phyloP scores from a whole-genome alignment of 2,329 filamentous ascomycete genomes.

The Ceratocystis colombiana region DNA sequence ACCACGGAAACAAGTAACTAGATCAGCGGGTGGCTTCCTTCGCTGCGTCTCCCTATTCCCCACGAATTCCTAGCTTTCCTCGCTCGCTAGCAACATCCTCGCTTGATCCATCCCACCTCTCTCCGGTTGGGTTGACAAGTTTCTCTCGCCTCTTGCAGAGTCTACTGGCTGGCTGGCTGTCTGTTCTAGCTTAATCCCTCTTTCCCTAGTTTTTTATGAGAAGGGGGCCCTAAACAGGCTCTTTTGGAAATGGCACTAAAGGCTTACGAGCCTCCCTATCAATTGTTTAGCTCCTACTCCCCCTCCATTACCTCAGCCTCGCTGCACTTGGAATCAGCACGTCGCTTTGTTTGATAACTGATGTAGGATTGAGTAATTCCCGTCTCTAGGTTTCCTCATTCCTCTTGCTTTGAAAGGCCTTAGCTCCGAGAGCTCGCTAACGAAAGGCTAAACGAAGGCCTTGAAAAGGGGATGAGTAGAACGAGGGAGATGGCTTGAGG shows the following conservation, averaged over 20 bases:
- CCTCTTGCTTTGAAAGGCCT: not conserved
- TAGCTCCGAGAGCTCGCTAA: not conserved
- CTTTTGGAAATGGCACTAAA: not conserved
- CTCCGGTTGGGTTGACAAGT: too few species aligned
- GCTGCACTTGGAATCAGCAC: not conserved
- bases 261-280: slow-evolving; percentile 7
- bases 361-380: not conserved
- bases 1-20: too few species aligned
- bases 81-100: not conserved
- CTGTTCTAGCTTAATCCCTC: not conserved
- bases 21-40: not conserved
- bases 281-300: slow-evolving; percentile 9
- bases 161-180: not conserved
- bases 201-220: not conserved
- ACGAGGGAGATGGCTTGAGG: not conserved
- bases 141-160: not conserved
- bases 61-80: not conserved
- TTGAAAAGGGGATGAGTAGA: not conserved
- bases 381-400: not conserved
- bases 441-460: not conserved
- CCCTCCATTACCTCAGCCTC: not conserved
- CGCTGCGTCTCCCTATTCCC: not conserved
- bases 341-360: not conserved
- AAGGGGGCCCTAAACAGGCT: not conserved
- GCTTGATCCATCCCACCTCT: slow-evolving; percentile 1